Conservation (phyloP, 768 basidiomycete species). For the Psilocybe azurescens region DNA sequence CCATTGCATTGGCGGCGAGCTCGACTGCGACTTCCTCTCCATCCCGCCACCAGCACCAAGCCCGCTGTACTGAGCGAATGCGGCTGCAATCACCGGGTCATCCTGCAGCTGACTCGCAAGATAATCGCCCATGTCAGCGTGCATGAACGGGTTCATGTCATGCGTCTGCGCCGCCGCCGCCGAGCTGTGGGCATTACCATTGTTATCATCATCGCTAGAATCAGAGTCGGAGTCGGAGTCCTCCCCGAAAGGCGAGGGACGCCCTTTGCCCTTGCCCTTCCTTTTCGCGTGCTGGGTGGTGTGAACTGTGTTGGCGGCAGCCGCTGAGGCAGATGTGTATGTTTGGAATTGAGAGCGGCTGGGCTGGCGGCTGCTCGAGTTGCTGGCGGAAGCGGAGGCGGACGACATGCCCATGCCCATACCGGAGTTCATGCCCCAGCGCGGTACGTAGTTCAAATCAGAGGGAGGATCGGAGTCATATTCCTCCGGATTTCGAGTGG, state of each 20-base stretch:
- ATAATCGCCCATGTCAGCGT: slow-evolving; percentile 5
- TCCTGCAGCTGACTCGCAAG: slow-evolving; percentile 17
- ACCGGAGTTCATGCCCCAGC: neutral
- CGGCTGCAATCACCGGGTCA: slow-evolving; percentile 17
- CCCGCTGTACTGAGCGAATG: slow-evolving; percentile 15
- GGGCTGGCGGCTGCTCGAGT: slow-evolving; percentile 2
- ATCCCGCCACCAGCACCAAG: neutral
- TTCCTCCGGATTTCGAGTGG: neutral
- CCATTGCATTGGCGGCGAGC: slow-evolving; percentile 14
- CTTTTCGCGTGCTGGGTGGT: neutral
- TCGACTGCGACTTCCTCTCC: neutral
- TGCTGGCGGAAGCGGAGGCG: slow-evolving; percentile 7
- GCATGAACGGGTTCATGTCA: neutral
- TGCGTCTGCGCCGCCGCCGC: slow-evolving; percentile 5
- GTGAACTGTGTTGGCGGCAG: neutral
- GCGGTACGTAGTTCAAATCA: neutral
- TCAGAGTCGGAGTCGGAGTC: slow-evolving; percentile 11
- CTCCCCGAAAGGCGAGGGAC: slow-evolving; percentile 19
- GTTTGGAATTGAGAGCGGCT: neutral
- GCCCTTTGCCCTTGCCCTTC: slow-evolving; percentile 1
- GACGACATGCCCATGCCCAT: slow-evolving; percentile 9
- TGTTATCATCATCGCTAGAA: slow-evolving; percentile 17
- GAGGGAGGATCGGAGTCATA: neutral
- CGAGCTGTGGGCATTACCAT: slow-evolving; percentile 13
- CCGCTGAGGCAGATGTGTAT: neutral